Evolutionary conservation across 2,329 filamentous ascomycete species (phyloP).

Genomic region (Colletotrichum camelliae): DNA sequence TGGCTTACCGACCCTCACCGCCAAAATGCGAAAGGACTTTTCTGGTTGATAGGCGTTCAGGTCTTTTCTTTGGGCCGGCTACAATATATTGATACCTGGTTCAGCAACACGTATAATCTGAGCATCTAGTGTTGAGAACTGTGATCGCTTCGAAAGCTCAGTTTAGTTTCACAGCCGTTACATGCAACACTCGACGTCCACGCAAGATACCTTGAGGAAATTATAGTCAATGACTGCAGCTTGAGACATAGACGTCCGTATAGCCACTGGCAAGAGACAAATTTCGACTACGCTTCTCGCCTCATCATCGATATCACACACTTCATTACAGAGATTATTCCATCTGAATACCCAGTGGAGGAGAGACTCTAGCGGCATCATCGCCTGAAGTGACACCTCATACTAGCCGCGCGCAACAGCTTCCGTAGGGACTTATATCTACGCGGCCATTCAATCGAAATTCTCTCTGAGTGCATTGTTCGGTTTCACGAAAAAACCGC

Average conservation of each 20-base stretch:
- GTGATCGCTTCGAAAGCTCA: not conserved
- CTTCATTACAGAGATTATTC: not conserved
- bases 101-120: not conserved
- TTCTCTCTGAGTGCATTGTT: not conserved
- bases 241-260: not conserved
- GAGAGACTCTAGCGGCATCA: not conserved
- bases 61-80: not conserved
- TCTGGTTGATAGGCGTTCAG: not conserved
- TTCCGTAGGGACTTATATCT: too few relatives aligned
- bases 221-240: not conserved
- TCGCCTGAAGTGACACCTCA: not conserved
- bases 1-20: not conserved
- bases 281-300: not conserved
- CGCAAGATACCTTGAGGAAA: not conserved
- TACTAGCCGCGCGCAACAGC: not conserved
- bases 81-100: not conserved
- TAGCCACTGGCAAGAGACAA: not conserved
- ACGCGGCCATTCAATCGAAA: not conserved
- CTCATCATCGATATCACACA: not conserved
- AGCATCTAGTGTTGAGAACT: not conserved
- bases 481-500: not conserved
- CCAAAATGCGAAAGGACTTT: not conserved
- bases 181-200: not conserved
- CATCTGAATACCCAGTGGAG: not conserved
- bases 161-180: accelerated